Base-by-base conservation (phyloP, 2,329 filamentous ascomycete species). In the Aspergillus sp. region DNA sequence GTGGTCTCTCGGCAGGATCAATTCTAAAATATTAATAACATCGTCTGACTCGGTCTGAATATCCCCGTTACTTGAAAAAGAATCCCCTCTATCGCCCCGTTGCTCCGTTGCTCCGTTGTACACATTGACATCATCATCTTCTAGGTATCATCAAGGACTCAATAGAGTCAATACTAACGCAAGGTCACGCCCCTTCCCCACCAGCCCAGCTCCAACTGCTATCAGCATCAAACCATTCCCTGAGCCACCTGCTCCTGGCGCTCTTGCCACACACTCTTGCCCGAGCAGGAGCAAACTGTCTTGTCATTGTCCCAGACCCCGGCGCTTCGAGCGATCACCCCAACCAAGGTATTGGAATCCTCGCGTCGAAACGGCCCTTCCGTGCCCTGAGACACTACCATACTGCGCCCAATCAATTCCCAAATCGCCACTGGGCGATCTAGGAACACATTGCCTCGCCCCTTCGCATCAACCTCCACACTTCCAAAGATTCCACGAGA, bases 271-370 rank as follows among this genome's bases (percentile, higher is more conserved):
- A 99, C 85, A 56, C 93, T 98, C 85, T 98, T 98, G 4, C 95
- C 95, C 39, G 92, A 96, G 76, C 95, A 99, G 48, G 92, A 96
- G 75, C 95, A 99, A 6, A 99, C 93, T 46, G 90, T 96, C 83
- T 98, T 99, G 73, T 97, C 91, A 68, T 99, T 96, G 74, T 97
- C 93, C 95, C 95, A 99, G 61, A 96, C 89, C n/a, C 95, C 95
- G 15, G 95, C 93, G 75, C 93, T 97, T 71, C 95, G 83, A 49
- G 95, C 95, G 77, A 99, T 91, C 52, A 99, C 93, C 8, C 95
- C 95, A 2, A 96, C 90, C 51, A 97, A 80, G 19, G 92, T 96
- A 73, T 96, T 86, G 55, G 87, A 83, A 70, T 96, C 90, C 65
- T 96, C 93, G 67, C 82, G 81, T 66, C 88, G 77, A 70, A 84